Evolutionary conservation across 1,284 basidiomycete species (phyloP), one percentile per base, ranked within the genome.

Genomic region (Trichosporon coremiiforme): DNA sequence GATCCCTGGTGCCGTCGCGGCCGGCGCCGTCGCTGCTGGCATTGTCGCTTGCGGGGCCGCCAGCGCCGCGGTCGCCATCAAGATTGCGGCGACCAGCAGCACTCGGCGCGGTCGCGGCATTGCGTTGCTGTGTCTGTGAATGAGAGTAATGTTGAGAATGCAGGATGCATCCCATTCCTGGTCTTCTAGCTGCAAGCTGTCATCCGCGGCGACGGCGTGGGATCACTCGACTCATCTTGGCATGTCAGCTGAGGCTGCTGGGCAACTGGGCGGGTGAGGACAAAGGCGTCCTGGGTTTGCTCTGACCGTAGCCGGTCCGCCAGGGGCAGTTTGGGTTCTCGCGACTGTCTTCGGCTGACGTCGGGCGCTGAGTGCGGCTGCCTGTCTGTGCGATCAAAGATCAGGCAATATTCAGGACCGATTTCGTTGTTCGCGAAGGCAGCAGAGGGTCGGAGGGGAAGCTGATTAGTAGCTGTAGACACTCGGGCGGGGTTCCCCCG

Each of bases 391-490:
- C 41, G 15, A 7, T 45, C 47, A 22, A 53, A 12, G n/a, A 22
- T 9, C 47, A 53, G 47, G 47, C 47, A 53, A 22, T 53, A 53
- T 53, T 53, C 47, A 53, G 47, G 47, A 53, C 47, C 47, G 3
- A 20, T 53, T 22, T 20, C n/a, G 7, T 17, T 47, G 20, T 20
- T 22, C 47, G 47, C 20, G 20, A 53, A n/a, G n/a, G n/a, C n/a
- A n/a, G n/a, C n/a, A n/a, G n/a, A n/a, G 47, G 47, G 47, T 53
- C 6, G 47, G 6, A 53, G 47, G 41, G 41, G 41, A 10, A 45
- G 41, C 41, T 45, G 41, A 15, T 41, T 41, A 41, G 41, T 45
- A 4, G 2, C 41, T 17, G 3, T 45, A 12, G 41, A 17, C 4
- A 1, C 38, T 41, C 15, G 10, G 41, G 41, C 13, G 41, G 41